Evolutionary conservation across 768 basidiomycete genomes (phyloP).

Genomic region (Exidia glandulosa): DNA sequence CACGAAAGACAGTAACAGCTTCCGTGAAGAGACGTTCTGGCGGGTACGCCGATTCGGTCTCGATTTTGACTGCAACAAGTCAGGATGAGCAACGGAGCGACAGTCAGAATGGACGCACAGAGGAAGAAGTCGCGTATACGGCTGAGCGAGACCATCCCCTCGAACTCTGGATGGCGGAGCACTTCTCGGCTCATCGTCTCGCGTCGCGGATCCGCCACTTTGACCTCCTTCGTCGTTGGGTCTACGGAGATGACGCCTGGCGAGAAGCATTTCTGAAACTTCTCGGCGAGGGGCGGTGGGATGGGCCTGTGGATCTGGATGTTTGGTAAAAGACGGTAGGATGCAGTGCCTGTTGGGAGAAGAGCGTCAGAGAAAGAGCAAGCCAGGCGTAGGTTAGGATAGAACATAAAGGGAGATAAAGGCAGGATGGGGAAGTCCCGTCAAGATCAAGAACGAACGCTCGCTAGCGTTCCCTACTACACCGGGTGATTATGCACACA

Average conservation of each 20-base stretch:
- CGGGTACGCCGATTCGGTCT: slow-evolving; percentile 81
- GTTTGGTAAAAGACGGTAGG: slow-evolving; percentile 84
- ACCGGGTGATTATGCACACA: no score
- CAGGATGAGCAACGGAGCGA: not conserved
- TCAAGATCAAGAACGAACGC: no score
- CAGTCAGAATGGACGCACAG: slow-evolving; percentile 41
- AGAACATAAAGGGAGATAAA: no score
- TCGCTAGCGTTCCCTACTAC: no score
- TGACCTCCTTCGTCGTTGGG: slow-evolving; percentile 46
- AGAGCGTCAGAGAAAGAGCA: not conserved
- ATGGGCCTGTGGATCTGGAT: slow-evolving; percentile 68
- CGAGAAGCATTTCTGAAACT: slow-evolving; percentile 83
- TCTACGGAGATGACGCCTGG: slow-evolving; percentile 61
- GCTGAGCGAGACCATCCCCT: slow-evolving; percentile 68
- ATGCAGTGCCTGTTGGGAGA: slow-evolving; percentile 65
- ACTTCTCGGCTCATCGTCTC: slow-evolving; percentile 92
- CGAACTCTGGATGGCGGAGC: slow-evolving; percentile 83
- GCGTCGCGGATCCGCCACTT: slow-evolving; percentile 47
- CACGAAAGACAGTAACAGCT: slow-evolving; percentile 69
- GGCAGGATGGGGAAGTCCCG: not conserved
- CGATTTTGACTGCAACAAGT: slow-evolving; percentile 57
- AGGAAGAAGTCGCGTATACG: slow-evolving; percentile 88
- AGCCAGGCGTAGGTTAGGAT: not conserved
- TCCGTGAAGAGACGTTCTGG: slow-evolving; percentile 78
- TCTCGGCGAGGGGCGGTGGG: slow-evolving; percentile 61